These are phyloP conservation scores for Termitomyces sp. DNA, from an alignment of 768 basidiomycete species.

Conservation along the genomic window DNA sequence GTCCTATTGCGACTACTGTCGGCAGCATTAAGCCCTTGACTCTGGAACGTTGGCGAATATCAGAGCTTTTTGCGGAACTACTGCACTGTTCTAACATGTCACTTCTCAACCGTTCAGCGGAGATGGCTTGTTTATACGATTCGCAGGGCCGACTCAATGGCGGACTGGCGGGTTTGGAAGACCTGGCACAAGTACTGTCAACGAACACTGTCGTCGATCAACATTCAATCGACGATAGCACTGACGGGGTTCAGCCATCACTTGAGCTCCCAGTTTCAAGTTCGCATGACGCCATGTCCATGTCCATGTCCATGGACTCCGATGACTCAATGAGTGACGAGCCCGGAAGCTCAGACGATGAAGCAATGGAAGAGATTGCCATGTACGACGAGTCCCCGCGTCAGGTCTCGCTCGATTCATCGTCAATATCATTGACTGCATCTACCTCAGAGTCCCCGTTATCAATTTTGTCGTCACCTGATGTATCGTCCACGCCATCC, in stretches of 20 bases:
- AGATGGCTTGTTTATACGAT: conserved; percentile 73
- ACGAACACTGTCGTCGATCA: conserved; percentile 53
- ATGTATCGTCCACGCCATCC: conserved; percentile 25
- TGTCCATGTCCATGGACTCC: conserved; percentile 56
- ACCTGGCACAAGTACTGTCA: conserved; percentile 81
- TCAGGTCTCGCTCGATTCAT: conserved; percentile 27
- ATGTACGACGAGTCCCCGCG: conserved; percentile 61
- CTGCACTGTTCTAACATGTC: conserved; percentile 99
- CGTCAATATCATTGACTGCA: conserved; percentile 24
- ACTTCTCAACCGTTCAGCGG: conserved; percentile 77
- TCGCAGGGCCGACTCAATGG: conserved; percentile 81
- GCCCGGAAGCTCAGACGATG: conserved; percentile 74
- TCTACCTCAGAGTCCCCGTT: conserved; percentile 29
- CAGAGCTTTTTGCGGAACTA: conserved; percentile 95
- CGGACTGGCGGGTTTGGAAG: conserved; percentile 82
- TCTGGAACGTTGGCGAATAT: conserved; percentile 92
- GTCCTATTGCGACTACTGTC: conserved; percentile 69
- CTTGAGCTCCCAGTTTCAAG: conserved; percentile 66
- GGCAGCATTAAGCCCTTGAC: conserved; percentile 79
- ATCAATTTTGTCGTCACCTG: conserved; percentile 28
- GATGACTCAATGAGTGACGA: conserved; percentile 79
- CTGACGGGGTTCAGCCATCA: conserved; percentile 58
- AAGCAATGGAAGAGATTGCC: conserved; percentile 78
- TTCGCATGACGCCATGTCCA: conserved; percentile 45
- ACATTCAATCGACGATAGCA: conserved; percentile 54